Conservation (phyloP, 2,329 filamentous ascomycete genomes). For the Davidsoniella eucalypti region DNA sequence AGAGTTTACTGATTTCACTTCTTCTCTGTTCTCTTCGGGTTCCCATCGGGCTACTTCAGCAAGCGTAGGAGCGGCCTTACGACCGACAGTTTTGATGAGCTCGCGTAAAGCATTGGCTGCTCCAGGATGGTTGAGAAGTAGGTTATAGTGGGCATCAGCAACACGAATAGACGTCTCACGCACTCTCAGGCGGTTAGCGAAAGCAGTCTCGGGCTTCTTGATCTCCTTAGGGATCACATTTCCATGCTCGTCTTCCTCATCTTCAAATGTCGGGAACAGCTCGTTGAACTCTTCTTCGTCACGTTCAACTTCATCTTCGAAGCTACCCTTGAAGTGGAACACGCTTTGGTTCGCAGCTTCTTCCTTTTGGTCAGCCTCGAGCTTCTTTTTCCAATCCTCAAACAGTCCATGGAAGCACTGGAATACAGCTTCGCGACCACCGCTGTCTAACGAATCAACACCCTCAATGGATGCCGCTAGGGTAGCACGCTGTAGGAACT, state of each 20-base stretch:
- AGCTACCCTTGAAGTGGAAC: conserved; percentile 67
- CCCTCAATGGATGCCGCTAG: conserved; percentile 30
- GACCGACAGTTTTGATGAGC: conserved; percentile 28
- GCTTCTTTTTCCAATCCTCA: conserved; percentile 60
- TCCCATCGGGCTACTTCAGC: conserved; percentile 15
- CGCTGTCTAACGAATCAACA: conserved; percentile 16
- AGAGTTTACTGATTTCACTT: neutral
- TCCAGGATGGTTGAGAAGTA: conserved; percentile 30
- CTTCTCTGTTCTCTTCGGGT: neutral
- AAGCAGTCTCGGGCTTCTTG: conserved; percentile 10
- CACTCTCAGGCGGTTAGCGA: conserved; percentile 24
- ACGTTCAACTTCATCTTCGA: conserved; percentile 59
- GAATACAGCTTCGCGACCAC: conserved; percentile 33
- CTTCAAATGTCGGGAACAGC: conserved; percentile 66
- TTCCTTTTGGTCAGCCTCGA: conserved; percentile 59
- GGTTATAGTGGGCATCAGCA: conserved; percentile 40
- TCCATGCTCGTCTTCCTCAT: conserved; percentile 22
- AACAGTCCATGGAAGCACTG: conserved; percentile 58
- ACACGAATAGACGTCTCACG: conserved; percentile 44
- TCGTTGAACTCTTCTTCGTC: conserved; percentile 60
- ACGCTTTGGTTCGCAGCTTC: conserved; percentile 58
- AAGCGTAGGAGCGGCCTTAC: conserved; percentile 20
- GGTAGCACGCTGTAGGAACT: conserved; percentile 33
- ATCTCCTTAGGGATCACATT: conserved; percentile 1
- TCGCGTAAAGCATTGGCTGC: conserved; percentile 26